Evolutionary conservation across 495 filamentous ascomycete genomes (phyloP).

Genomic region (Aspergillus sclerotioniger): DNA sequence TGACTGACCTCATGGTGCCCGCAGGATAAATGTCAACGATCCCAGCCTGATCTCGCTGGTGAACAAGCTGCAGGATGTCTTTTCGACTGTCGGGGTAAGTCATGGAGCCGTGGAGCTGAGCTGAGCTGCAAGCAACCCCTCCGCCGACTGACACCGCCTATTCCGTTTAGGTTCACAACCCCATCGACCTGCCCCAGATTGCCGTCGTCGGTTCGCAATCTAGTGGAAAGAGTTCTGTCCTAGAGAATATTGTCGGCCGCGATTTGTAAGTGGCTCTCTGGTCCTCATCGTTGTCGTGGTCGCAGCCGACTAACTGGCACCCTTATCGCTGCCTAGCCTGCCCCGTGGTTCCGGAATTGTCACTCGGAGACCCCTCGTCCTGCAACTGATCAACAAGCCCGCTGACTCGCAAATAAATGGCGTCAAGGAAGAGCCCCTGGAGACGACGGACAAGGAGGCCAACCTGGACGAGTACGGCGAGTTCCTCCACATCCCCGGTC

Average conservation of each 20-base stretch:
- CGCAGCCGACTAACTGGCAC: slow-evolving; percentile 27
- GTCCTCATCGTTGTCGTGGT: slow-evolving; percentile 16
- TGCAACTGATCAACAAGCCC: slow-evolving; percentile 94
- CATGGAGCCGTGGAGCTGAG: background rate
- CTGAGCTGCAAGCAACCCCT: slow-evolving; percentile 10
- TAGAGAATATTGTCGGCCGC: slow-evolving; percentile 98
- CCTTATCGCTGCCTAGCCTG: slow-evolving; percentile 56
- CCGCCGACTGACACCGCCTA: slow-evolving; percentile 34
- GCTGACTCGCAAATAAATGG: slow-evolving; percentile 69
- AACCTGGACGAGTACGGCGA: slow-evolving; percentile 98
- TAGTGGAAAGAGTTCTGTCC: slow-evolving; percentile 98
- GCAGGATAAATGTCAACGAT: slow-evolving; percentile 78
- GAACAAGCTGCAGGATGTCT: slow-evolving; percentile 99
- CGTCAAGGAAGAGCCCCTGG: slow-evolving; percentile 60
- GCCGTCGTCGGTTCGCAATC: slow-evolving; percentile 98
- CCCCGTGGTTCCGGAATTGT: slow-evolving; percentile 98
- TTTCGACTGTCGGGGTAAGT: slow-evolving; percentile 94
- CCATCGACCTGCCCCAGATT: slow-evolving; percentile 98
- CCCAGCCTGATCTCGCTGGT: slow-evolving; percentile 86
- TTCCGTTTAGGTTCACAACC: slow-evolving; percentile 76
- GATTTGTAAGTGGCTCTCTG: slow-evolving; percentile 74
- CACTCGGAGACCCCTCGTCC: slow-evolving; percentile 89
- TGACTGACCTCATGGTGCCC: slow-evolving; percentile 28
- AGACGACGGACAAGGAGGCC: slow-evolving; percentile 76
- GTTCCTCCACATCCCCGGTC: slow-evolving; percentile 95